Base-by-base conservation (phyloP, 108 stramenopile species). In the Schizochytrium sp. region DNA sequence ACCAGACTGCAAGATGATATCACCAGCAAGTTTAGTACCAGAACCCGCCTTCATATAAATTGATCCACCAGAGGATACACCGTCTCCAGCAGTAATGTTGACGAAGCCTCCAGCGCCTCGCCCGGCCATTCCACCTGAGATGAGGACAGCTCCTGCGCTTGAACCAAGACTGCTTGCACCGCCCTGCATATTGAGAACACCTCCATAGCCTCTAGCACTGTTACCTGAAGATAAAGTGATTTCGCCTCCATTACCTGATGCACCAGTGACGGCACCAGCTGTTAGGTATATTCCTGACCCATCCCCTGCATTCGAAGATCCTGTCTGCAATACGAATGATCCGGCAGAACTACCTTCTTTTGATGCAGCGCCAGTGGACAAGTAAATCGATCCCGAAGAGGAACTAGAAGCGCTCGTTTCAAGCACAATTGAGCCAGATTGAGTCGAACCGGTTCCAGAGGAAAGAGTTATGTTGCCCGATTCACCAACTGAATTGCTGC, bases 71-170 rank as follows among this genome's bases (percentile, higher is more conserved):
- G 8, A 44, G 1, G 64, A 13, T 44, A 44, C 42, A 44, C 64
- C 64, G 8, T 28, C 64, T 13, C 64, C 64, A 69, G 64, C 64
- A 8, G 64, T 69, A 44, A 69, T 8, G 64, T 69, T 69, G 64
- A 69, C 28, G 8, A 7, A 7, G 19, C 64, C 64, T 7, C 64
- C 64, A 38, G 44, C 28, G 2, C 15, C 15, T 44, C 44, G 40
- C 2, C 19, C 2, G 12, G 64, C 64, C 2, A 44, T 44, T 8
- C 64, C 64, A 7, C 64, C 64, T 7, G 28, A 1, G 28, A 69
- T 69, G 12, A 38, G 28, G 12, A 69, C 64, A 7, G 64, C 12
- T 12, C 64, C 64, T 8, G 64, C 64, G 10, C 44, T 8, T 44
- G 64, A 69, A 7, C 64, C 64, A 38, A 44, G 8, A 10, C 42